phyloP scores from a whole-genome alignment of 805 yeast genomes.

The Jamesozyma lodderae region DNA sequence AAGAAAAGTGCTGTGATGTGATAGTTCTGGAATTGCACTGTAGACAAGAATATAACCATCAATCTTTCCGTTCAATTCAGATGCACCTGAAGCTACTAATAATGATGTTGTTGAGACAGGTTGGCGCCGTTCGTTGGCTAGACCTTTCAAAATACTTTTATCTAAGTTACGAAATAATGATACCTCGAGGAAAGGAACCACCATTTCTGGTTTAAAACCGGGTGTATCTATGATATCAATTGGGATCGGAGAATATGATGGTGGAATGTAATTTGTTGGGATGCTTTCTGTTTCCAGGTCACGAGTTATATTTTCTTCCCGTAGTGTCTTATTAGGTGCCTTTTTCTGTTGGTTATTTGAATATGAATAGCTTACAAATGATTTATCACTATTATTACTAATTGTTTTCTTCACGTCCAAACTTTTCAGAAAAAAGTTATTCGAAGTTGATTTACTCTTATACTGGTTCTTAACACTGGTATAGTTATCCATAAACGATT shows the following conservation, averaged over 20 bases:
- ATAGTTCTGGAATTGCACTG: conserved; percentile 54
- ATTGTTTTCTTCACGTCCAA: conserved; percentile 5
- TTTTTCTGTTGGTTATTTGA: neutral
- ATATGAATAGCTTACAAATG: neutral
- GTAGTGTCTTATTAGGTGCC: no score
- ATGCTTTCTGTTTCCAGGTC: conserved; percentile 4
- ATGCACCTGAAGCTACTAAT: conserved; percentile 69
- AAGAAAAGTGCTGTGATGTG: conserved; percentile 17
- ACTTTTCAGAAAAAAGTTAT: conserved; percentile 4
- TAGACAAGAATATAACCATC: conserved; percentile 67
- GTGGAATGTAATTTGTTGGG: conserved; percentile 35
- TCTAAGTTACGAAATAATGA: conserved; percentile 56
- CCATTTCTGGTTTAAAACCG: conserved; percentile 52
- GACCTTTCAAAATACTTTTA: conserved; percentile 46
- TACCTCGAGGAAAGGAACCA: conserved; percentile 69
- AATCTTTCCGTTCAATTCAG: conserved; percentile 66
- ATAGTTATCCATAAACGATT: conserved; percentile 25
- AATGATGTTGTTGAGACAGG: conserved; percentile 60
- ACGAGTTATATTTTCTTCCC: neutral
- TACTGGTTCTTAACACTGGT: conserved; percentile 12
- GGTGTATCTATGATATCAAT: conserved; percentile 71
- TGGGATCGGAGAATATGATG: conserved; percentile 48
- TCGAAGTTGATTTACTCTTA: conserved; percentile 12
- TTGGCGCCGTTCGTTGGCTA: conserved; percentile 53
- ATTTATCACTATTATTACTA: neutral